Conservation (phyloP, 73 alveolate genomes). For the Tetrahymena thermophila region DNA sequence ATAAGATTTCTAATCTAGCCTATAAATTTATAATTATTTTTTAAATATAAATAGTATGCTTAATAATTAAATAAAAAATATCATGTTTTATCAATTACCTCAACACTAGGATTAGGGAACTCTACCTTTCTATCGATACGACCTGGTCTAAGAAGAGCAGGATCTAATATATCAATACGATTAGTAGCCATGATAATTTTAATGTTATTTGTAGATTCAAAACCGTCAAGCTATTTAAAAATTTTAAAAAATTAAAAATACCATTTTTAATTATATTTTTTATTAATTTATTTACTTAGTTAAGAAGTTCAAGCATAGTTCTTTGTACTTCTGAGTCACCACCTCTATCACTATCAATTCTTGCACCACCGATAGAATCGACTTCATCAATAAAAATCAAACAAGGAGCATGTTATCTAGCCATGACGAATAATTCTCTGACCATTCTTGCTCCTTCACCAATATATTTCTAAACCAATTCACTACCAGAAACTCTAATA, state of each 20-base stretch:
- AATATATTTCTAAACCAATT: slow-evolving; percentile 98
- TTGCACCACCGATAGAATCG: slow-evolving; percentile 97
- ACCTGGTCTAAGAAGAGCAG: slow-evolving; percentile 99
- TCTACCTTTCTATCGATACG: slow-evolving; percentile 99
- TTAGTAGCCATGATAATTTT: slow-evolving; percentile 97
- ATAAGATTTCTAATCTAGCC: slow-evolving; percentile 94
- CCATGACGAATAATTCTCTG: slow-evolving; percentile 79
- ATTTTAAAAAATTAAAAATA: not conserved
- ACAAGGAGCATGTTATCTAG: slow-evolving; percentile 97
- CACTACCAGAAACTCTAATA: slow-evolving; percentile 98
- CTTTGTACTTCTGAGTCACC: slow-evolving; percentile 99
- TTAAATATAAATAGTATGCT: too few relatives aligned
- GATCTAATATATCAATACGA: slow-evolving; percentile 98
- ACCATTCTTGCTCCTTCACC: slow-evolving; percentile 99
- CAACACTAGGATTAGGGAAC: slow-evolving; percentile 99
- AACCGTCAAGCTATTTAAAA: slow-evolving; percentile 84
- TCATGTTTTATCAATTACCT: slow-evolving; percentile 9
- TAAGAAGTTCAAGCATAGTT: slow-evolving; percentile 98
- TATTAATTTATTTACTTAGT: slow-evolving; percentile 47
- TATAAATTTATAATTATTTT: not conserved
- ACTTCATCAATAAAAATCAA: slow-evolving; percentile 99
- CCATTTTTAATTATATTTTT: not conserved
- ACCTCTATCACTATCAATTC: slow-evolving; percentile 91
- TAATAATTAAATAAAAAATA: not conserved
- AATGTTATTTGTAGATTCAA: slow-evolving; percentile 90